These are phyloP conservation scores for Suhomyces ambrosiae DNA, from an alignment of 1,139 yeast species.

Conservation along the genomic window DNA sequence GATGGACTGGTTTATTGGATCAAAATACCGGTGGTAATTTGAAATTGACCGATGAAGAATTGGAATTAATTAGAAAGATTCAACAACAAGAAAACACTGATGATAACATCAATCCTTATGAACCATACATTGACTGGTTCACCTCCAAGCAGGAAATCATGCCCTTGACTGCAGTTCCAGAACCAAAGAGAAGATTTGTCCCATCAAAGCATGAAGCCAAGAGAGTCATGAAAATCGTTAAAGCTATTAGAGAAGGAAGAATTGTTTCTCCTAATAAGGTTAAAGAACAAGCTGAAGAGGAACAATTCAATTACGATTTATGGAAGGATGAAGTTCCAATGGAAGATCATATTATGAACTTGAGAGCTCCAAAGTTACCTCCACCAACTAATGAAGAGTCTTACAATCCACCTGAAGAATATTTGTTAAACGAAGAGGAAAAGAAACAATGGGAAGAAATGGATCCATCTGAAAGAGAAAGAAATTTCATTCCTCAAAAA, in stretches of 20 bases:
- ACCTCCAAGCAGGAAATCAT: slow-evolving; percentile 81
- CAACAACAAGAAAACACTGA: slow-evolving; percentile 85
- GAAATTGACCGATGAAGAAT: slow-evolving; percentile 85
- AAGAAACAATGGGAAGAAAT: slow-evolving; percentile 66
- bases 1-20: slow-evolving; percentile 97
- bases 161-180: slow-evolving; percentile 93
- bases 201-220: slow-evolving; percentile 98
- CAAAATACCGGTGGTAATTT: slow-evolving; percentile 86
- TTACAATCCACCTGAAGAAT: slow-evolving; percentile 97
- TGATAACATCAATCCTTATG: slow-evolving; percentile 82
- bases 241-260: slow-evolving; percentile 95
- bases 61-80: slow-evolving; percentile 83
- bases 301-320: slow-evolving; percentile 63
- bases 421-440: slow-evolving; percentile 79
- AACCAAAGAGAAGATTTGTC: slow-evolving; percentile 94
- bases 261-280: slow-evolving; percentile 73
- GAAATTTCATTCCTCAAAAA: slow-evolving; percentile 81
- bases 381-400: slow-evolving; percentile 98
- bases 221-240: slow-evolving; percentile 92
- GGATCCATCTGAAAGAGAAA: slow-evolving; percentile 78
- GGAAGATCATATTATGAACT: slow-evolving; percentile 77
- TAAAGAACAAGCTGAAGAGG: slow-evolving; percentile 54
- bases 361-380: slow-evolving; percentile 91
- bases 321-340: slow-evolving; percentile 74
- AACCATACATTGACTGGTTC: slow-evolving; percentile 95